phyloP scores from a whole-genome alignment of 257 asterid species.

The Solanum tarapatanum region DNA sequence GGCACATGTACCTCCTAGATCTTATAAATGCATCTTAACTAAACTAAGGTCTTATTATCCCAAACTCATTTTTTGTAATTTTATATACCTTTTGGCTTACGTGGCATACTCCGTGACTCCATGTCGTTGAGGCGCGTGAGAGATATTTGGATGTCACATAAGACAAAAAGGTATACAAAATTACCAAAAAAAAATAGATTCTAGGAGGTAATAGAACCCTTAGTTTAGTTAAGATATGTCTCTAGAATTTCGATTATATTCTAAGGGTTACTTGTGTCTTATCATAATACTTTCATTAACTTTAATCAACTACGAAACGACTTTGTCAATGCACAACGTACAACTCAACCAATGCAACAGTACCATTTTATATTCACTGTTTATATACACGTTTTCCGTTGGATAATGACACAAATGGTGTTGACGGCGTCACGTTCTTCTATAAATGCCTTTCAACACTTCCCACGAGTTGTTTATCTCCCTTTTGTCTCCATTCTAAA shows the following conservation, averaged over 20 bases:
- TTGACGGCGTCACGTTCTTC: slow-evolving; percentile 43
- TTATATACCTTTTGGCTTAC: no score
- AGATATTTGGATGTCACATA: not conserved
- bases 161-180: no score
- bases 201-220: not conserved
- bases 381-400: slow-evolving; percentile 31
- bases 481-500: slow-evolving; percentile 22
- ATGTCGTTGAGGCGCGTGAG: not conserved
- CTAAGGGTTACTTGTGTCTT: no score
- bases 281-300: no score
- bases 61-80: no score
- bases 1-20: rapidly evolving
- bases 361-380: not conserved
- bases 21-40: rapidly evolving
- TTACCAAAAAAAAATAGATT: no score
- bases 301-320: not conserved
- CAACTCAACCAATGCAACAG: not conserved
- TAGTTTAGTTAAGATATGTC: no score
- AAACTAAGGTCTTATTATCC: rapidly evolving
- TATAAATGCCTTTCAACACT: slow-evolving; percentile 20
- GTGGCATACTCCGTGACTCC: rapidly evolving
- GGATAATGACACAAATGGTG: slow-evolving; percentile 26
- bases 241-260: rapidly evolving
- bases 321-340: not conserved
- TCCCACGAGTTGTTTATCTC: slow-evolving; percentile 21